These are phyloP conservation scores for Lichtheimia hyalospora DNA, from an alignment of 371 early-diverging fungal genomes.

Conservation along the genomic window DNA sequence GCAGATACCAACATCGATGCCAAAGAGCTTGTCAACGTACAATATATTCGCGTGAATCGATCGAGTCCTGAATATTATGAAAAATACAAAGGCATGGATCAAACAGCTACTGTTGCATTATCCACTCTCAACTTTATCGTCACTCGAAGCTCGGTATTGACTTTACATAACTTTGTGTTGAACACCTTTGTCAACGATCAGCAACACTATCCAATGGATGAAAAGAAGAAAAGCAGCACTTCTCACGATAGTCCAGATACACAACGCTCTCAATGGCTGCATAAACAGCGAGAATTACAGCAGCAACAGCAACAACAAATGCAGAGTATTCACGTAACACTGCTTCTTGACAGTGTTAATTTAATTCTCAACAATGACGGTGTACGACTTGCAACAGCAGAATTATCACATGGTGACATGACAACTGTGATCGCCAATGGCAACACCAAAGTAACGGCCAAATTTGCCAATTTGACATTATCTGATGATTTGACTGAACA, in stretches of 20 bases:
- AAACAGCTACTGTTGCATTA: constrained; percentile 80
- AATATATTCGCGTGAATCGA: constrained; percentile 72
- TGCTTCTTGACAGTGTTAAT: constrained; percentile 77
- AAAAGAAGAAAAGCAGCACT: background rate
- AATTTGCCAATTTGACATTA: constrained; percentile 83
- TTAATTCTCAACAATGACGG: constrained; percentile 88
- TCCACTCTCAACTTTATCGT: constrained; percentile 84
- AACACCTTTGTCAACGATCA: constrained; percentile 71
- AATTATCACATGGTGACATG: constrained; percentile 73
- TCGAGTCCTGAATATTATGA: constrained; percentile 76
- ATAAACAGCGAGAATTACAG: background rate
- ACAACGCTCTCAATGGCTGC: background rate
- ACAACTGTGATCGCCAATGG: constrained; percentile 61
- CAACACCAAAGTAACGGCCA: constrained; percentile 74
- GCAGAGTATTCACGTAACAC: constrained; percentile 57
- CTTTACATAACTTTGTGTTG: constrained; percentile 83
- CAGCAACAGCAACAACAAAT: constrained; percentile 5
- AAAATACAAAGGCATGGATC: constrained; percentile 79
- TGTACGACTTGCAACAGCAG: constrained; percentile 72
- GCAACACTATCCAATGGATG: background rate
- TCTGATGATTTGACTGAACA: constrained; percentile 55
- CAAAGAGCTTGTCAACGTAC: constrained; percentile 71
- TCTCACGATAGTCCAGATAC: background rate
- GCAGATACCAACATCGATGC: constrained; percentile 6
- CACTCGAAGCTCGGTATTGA: constrained; percentile 83